These are phyloP conservation scores for Aspergillus sp. DNA, from an alignment of 2,329 filamentous ascomycete species.

Conservation along the genomic window DNA sequence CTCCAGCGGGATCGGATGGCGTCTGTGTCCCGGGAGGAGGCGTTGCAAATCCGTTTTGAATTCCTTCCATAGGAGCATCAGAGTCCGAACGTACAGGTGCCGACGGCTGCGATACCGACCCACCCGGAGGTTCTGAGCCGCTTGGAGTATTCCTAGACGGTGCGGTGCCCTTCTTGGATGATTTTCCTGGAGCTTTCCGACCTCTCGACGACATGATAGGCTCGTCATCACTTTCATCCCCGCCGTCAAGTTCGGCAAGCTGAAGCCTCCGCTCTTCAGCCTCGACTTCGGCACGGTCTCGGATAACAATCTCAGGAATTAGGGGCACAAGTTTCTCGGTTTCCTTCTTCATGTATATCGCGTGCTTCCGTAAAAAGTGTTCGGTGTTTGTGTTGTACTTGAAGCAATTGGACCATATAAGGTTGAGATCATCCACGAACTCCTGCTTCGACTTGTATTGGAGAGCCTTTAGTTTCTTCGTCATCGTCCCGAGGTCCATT, in stretches of 20 bases:
- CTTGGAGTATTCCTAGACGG: conserved; percentile 74
- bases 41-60: conserved; percentile 81
- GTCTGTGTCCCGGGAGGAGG: conserved; percentile 79
- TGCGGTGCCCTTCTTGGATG: conserved; percentile 67
- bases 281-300: conserved; percentile 92
- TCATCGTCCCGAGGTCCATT: conserved; percentile 98
- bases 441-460: conserved; percentile 89
- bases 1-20: conserved; percentile 72
- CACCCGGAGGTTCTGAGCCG: conserved; percentile 74
- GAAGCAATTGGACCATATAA: conserved; percentile 97
- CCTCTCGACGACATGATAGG: conserved; percentile 98
- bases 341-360: conserved; percentile 94
- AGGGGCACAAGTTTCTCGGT: conserved; percentile 94
- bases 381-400: conserved; percentile 91
- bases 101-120: conserved; percentile 53
- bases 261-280: conserved; percentile 81
- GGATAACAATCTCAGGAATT: conserved; percentile 89
- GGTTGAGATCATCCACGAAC: conserved; percentile 88
- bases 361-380: conserved; percentile 88
- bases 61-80: conserved; percentile 73
- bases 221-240: conserved; percentile 93
- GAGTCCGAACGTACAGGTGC: conserved; percentile 68
- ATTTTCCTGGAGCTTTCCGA: conserved; percentile 80
- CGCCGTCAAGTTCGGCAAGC: conserved; percentile 77
- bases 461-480: conserved; percentile 87